A percentile compares a stretch with the other conserved stretches of the same genome.
These are phyloP conservation scores for Danielia oregonensis DNA, from an alignment of 805 yeast species.

Conservation along the genomic window DNA sequence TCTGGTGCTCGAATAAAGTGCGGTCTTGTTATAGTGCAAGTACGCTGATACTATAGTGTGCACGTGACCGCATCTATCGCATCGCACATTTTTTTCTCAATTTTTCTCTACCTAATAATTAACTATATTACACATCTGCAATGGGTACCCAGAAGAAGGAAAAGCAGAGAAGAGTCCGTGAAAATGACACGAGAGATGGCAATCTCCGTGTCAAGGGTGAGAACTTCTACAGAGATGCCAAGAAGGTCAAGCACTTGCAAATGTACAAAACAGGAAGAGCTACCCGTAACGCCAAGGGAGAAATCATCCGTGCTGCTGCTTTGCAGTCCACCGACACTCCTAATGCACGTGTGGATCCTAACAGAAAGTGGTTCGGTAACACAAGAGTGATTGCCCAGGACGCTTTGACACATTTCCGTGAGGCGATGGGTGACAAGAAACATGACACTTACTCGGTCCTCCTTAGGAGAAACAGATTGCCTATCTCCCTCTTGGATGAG, in stretches of 20 bases:
- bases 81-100: neutral
- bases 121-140: constrained; percentile 2
- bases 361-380: constrained; percentile 96
- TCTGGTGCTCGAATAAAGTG: no score
- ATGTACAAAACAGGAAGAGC: constrained; percentile 95
- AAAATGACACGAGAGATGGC: constrained; percentile 80
- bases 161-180: constrained; percentile 78
- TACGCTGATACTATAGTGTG: no score
- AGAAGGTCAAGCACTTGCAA: constrained; percentile 80
- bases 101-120: constrained; percentile 1
- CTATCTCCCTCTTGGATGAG: constrained; percentile 93
- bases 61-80: constrained; percentile 7
- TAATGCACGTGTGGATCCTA: constrained; percentile 90
- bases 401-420: constrained; percentile 89
- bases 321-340: constrained; percentile 87
- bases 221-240: constrained; percentile 92
- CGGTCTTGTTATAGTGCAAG: no score
- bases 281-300: constrained; percentile 81
- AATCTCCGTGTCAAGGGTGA: constrained; percentile 94
- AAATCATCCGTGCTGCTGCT: constrained; percentile 79
- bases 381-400: constrained; percentile 97
- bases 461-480: constrained; percentile 83
- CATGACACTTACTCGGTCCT: constrained; percentile 82
- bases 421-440: constrained; percentile 84
- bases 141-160: constrained; percentile 97